Base-by-base conservation (phyloP, 306 rosid species). In the Arachis stenosperma region DNA sequence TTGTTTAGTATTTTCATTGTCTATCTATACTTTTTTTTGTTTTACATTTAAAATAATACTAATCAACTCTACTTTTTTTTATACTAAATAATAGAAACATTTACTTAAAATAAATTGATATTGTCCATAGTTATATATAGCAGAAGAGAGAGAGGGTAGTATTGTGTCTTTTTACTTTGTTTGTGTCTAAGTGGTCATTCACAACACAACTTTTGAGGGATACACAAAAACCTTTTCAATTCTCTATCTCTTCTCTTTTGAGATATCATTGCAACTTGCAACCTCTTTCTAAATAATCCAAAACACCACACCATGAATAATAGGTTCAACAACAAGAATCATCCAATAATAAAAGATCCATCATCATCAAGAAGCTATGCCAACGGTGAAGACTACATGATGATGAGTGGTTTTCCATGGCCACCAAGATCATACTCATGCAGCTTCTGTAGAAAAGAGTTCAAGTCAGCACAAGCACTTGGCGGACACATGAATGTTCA, bases 401-500 rank as follows among this genome's bases (percentile, higher is more conserved):
- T 68, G 69, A 79, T 86, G 57, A 82, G 82, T 85, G 98, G 85
- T 29, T 81, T 88, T 61, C 84, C 94, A 27, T 93, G 98, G 98
- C 98, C 98, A 60, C 97, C 97, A 70, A 85, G 92, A 75, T 84
- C 88, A 69, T 93, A 93, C 86, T 69, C 86, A 2, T 93, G 98
- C 69, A 88, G 87, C 79, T 93, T 90, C 79, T 93, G 98, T 83
- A 89, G 81, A 40, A 91, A 90, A 73, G 97, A 93, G 74, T 93
- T 93, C 78, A 89, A 84, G 81, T 93, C 96, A 22, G 98, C 98
- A 85, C 98, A 93, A 75, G 98, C 98, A 27, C 88, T 94, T 53
- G 98, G 98, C 30, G 98, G 97, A 22, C 98, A 90, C 59, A 91
- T 94, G 97, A 94, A 94, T 84, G 98, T 94, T 60, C 98, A 94